Percentiles rank a stretch among this genome's conserved stretches.
Conservation (phyloP, 371 early-diverging fungal genomes). For the Mortierella sp. region DNA sequence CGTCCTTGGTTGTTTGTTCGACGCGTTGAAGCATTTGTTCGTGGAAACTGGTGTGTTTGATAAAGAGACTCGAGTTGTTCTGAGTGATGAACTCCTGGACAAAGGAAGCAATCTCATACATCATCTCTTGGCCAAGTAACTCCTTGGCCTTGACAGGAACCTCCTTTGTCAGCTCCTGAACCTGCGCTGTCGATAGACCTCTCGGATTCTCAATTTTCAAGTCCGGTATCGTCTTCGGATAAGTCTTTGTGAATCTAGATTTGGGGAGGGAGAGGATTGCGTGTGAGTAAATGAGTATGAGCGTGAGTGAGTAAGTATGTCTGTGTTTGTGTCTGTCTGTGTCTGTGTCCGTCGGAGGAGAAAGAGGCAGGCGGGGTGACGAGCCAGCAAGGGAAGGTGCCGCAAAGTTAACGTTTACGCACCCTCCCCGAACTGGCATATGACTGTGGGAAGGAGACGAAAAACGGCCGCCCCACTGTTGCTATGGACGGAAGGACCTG, state of each 20-base stretch:
- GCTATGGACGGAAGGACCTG: neutral
- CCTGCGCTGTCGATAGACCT: constrained; percentile 64
- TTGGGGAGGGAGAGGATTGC: neutral
- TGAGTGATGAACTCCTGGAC: constrained; percentile 73
- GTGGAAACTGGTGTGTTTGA: constrained; percentile 64
- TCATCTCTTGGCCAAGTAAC: constrained; percentile 77
- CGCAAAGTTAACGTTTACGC: constrained; percentile 7
- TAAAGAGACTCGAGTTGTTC: constrained; percentile 67
- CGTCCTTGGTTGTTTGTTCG: constrained; percentile 61
- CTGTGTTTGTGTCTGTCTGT: no score
- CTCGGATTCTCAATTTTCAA: constrained; percentile 63
- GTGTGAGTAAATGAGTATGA: no score
- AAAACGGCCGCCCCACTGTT: constrained; percentile 6
- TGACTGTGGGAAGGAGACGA: no score
- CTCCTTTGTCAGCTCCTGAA: constrained; percentile 57
- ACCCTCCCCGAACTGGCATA: no score
- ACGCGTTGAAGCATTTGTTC: constrained; percentile 72
- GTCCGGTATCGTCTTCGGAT: constrained; percentile 77
- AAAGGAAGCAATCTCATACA: constrained; percentile 74
- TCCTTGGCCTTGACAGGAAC: constrained; percentile 58
- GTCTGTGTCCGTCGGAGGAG: neutral
- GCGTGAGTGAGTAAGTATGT: no score
- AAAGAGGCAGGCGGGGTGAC: constrained; percentile 19
- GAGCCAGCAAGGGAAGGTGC: constrained; percentile 32
- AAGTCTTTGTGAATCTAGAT: constrained; percentile 69